phyloP scores from a whole-genome alignment of 306 rosid genomes.

The Dicorynia guianensis region DNA sequence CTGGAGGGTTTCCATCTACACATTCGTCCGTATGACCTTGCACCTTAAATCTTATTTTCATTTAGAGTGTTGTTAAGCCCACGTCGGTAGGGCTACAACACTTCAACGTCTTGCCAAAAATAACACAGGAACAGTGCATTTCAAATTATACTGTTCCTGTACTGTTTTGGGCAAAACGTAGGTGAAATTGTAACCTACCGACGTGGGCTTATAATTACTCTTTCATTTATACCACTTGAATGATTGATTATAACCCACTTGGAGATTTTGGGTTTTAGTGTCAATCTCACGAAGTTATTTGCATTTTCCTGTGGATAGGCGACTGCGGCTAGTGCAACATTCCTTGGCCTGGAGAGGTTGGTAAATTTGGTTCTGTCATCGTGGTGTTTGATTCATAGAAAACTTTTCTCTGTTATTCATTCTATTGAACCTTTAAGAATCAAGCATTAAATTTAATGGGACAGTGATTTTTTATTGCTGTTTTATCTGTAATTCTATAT shows the following conservation, averaged over 20 bases:
- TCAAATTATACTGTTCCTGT: too few species aligned
- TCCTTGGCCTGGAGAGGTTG: constrained; percentile 87
- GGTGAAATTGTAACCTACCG: too few species aligned
- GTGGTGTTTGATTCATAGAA: constrained; percentile 26
- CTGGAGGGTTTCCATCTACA: constrained; percentile 95
- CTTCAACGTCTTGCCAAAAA: too few species aligned
- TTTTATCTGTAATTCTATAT: constrained; percentile 34
- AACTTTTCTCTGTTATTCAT: constrained; percentile 1
- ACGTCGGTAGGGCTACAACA: too few species aligned
- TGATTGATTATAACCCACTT: not conserved
- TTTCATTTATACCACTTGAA: constrained; percentile 8
- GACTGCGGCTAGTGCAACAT: constrained; percentile 81
- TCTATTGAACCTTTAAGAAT: constrained; percentile 16
- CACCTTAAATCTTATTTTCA: not conserved
- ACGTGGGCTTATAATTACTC: too few species aligned
- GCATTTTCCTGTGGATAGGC: constrained; percentile 62
- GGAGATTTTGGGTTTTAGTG: constrained; percentile 32
- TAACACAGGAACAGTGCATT: too few species aligned
- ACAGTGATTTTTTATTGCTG: not conserved
- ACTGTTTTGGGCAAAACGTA: too few species aligned
- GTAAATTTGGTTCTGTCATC: not conserved
- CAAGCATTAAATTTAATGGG: not conserved
- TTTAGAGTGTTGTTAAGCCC: too few species aligned
- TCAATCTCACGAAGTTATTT: constrained; percentile 45
- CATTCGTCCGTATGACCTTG: constrained; percentile 81